Base-by-base conservation (phyloP, 2,329 filamentous ascomycete species). In the Pyricularia sp. region DNA sequence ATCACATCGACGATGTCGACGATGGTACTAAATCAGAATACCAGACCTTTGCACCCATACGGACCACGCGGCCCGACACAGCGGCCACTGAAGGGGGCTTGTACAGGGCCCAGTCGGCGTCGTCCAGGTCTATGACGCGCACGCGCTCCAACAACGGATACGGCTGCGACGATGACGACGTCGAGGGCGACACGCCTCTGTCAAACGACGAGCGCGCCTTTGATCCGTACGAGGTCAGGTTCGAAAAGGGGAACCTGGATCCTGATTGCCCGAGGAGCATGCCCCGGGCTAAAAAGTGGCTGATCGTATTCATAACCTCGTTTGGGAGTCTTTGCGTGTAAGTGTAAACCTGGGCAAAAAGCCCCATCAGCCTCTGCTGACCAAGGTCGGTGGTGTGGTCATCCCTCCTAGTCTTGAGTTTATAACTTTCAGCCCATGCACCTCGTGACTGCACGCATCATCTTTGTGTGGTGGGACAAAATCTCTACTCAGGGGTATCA, bases 301-400 rank as follows among this genome's bases (percentile, higher is more conserved):
- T 88, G 33, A 90, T 97, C 71, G 88, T 94, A 0, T 73, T 88
- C 50, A 90, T 97, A 69, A 84, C 93, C n/a, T 88, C 89, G 11
- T 77, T 85, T 69, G 91, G 90, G 9, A 92, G 92, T 65, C 83
- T 95, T 70, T 94, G 92, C 78, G 93, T 97, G 90, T 94, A 85
- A 84, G 91, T 88, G n/a, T 61, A 25, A 4, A 6, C 12, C 33
- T 42, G 9, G 33, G 33, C 23, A 25, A 61, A 26, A 59, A 17
- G 20, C 33, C 7, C 25, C 23, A 20, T 23, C 33, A 9, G 42
- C 17, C 42, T 55, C 42, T n/a, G 5, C 42, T 55, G 17, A 55
- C 6, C 42, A 9, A 20, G 20, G 20, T n/a, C 4, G 42, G 42
- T 20, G 42, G 20, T n/a, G 42, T 55, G 42, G 42, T 55, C 3